Evolutionary conservation across 768 basidiomycete genomes (phyloP).

Genomic region (Naganishia onofrii): DNA sequence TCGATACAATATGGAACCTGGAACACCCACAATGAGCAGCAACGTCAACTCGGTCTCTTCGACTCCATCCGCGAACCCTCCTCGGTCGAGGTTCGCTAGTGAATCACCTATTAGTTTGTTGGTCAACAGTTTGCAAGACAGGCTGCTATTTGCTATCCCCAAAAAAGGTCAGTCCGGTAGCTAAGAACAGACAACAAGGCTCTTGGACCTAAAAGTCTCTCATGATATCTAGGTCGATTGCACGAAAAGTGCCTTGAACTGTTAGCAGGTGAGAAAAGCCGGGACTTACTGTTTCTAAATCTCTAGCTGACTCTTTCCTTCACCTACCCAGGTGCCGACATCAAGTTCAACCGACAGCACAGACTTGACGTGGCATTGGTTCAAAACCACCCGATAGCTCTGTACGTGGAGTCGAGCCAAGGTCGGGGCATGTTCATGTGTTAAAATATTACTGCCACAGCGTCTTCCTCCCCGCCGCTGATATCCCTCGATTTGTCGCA

Average conservation of each 20-base stretch:
- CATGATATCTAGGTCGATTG: conserved; percentile 63
- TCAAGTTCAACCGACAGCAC: conserved; percentile 82
- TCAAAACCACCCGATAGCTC: conserved; percentile 85
- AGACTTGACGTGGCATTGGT: conserved; percentile 91
- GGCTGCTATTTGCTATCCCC: conserved; percentile 89
- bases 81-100: conserved; percentile 44
- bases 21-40: conserved; percentile 25
- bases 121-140: conserved; percentile 74
- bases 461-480: conserved; percentile 91
- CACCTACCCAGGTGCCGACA: conserved; percentile 73
- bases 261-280: conserved; percentile 65
- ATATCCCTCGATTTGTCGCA: conserved; percentile 97
- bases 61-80: conserved; percentile 31
- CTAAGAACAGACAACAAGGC: not conserved
- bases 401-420: conserved; percentile 61
- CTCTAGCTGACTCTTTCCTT: conserved; percentile 2
- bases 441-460: conserved; percentile 54
- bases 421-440: not conserved
- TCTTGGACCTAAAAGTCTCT: too few relatives aligned
- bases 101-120: conserved; percentile 58
- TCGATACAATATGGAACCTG: conserved; percentile 9
- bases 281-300: not conserved
- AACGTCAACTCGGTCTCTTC: conserved; percentile 29
- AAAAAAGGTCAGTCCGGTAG: conserved; percentile 74
- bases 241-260: conserved; percentile 86